phyloP scores from a whole-genome alignment of 129 eudicot genomes.

The Glebionis coronaria region DNA sequence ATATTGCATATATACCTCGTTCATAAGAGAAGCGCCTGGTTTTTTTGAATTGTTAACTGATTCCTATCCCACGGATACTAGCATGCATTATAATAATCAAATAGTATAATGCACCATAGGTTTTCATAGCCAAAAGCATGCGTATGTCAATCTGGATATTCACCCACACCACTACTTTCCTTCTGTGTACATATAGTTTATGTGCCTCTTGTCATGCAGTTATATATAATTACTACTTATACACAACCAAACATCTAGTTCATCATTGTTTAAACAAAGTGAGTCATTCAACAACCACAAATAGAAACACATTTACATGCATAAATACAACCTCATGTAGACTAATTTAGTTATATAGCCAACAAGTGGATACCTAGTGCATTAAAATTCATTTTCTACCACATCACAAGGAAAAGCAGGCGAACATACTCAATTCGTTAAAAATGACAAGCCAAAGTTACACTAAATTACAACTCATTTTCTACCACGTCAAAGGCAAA shows the following conservation, averaged over 20 bases:
- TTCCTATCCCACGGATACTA: slow-evolving; percentile 61
- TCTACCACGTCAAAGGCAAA: too few relatives aligned
- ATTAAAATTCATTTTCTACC: too few relatives aligned
- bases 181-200: slow-evolving; percentile 32
- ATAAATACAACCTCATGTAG: too few relatives aligned
- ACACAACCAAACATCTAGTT: background rate
- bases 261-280: too few relatives aligned
- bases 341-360: too few relatives aligned
- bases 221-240: background rate
- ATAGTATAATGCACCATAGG: slow-evolving; percentile 34
- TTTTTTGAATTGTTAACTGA: slow-evolving; percentile 35
- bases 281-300: too few relatives aligned
- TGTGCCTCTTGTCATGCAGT: slow-evolving; percentile 59
- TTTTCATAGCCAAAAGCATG: slow-evolving; percentile 44
- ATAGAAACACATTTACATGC: too few relatives aligned
- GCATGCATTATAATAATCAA: slow-evolving; percentile 60
- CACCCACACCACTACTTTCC: slow-evolving; percentile 58
- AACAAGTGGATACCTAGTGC: too few relatives aligned
- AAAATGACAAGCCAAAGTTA: too few relatives aligned
- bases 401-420: too few relatives aligned
- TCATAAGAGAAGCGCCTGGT: slow-evolving; percentile 46
- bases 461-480: too few relatives aligned
- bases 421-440: too few relatives aligned
- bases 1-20: slow-evolving; percentile 86
- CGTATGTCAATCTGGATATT: slow-evolving; percentile 57